Percentiles rank a stretch among this genome's conserved stretches.
Evolutionary conservation across 202 grass and related monocot species (phyloP).

Genomic region (Panicum virgatum): DNA sequence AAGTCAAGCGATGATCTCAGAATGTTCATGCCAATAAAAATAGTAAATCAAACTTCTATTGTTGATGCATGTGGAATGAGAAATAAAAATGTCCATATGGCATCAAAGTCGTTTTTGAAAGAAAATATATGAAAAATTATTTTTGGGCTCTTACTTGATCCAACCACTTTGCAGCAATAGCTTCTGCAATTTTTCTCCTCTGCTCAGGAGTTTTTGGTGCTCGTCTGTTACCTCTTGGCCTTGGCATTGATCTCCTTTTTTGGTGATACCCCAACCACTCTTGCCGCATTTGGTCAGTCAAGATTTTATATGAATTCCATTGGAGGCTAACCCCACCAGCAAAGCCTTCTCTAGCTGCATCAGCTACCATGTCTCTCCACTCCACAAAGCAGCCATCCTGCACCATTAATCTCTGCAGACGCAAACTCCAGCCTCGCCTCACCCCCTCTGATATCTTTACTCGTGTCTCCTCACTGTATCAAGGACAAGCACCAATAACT

Average conservation of each 20-base stretch:
- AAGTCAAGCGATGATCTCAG: background rate
- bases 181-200: slow-evolving; percentile 85
- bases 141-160: slow-evolving; percentile 60
- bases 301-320: slow-evolving; percentile 84
- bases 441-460: slow-evolving; percentile 75
- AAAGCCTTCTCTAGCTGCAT: slow-evolving; percentile 63
- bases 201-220: slow-evolving; percentile 81
- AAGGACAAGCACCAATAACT: slow-evolving; percentile 32
- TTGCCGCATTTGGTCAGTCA: slow-evolving; percentile 57
- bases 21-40: slow-evolving; percentile 22
- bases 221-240: slow-evolving; percentile 54
- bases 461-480: slow-evolving; percentile 75
- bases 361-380: slow-evolving; percentile 79
- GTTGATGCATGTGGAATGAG: background rate
- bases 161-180: slow-evolving; percentile 92
- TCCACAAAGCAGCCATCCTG: slow-evolving; percentile 78
- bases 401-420: slow-evolving; percentile 56
- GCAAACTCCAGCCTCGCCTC: slow-evolving; percentile 63
- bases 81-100: background rate
- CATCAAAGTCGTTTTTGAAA: background rate
- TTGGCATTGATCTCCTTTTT: slow-evolving; percentile 59
- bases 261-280: slow-evolving; percentile 59
- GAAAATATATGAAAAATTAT: background rate
- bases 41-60: slow-evolving; percentile 15
- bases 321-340: slow-evolving; percentile 62